Evolutionary conservation across 2,329 filamentous ascomycete genomes (phyloP), one percentile per base, ranked within the genome.

Genomic region (Hypoxylon sp.): DNA sequence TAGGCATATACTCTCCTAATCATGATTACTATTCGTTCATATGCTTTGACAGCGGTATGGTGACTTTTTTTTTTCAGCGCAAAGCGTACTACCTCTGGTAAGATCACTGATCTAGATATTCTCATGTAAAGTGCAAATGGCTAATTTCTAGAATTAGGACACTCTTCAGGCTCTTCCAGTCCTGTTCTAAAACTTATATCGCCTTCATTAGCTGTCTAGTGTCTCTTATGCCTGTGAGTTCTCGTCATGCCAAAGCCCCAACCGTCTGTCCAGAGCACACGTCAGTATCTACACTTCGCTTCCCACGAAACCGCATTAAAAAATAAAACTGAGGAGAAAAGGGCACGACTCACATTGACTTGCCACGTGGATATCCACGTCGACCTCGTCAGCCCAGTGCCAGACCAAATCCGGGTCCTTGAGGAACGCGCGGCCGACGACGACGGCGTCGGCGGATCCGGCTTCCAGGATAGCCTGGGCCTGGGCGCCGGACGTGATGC

Each of bases 371-470:
- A 85, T 81, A 66, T 86, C 79, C 4, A 83, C 76, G 21, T 79
- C 81, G 6, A 88, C 70, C 18, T 88, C 83, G 61, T 88, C 83
- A 0, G 84, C 86, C 70, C 82, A 88, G 1, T 77, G 74, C 80
- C 84, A 86, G 1, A 85, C 83, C 49, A 87, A 70, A 2, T 80
- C 80, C 0, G 86, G 83, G 56, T 88, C 84, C 75, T 87, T 87
- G 74, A 86, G 83, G 74, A 88, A 88, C 29, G 78, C 80, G 33
- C 86, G 75, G 0, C 86, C 86, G 3, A 83, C 78, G 20, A 86
- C 78, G 0, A 81, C 78, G 2, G 85, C 72, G 65, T 89, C 86
- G 10, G 88, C 70, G 0, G 75, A 77, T 2, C 77, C 72, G 49
- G 77, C 74, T 53, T 85, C 81, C 0, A 87, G 70, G 41, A 86